Percentiles rank a stretch among this genome's conserved stretches.
phyloP scores from a whole-genome alignment of 1,284 basidiomycete species.

The Trichosporon sp. region DNA sequence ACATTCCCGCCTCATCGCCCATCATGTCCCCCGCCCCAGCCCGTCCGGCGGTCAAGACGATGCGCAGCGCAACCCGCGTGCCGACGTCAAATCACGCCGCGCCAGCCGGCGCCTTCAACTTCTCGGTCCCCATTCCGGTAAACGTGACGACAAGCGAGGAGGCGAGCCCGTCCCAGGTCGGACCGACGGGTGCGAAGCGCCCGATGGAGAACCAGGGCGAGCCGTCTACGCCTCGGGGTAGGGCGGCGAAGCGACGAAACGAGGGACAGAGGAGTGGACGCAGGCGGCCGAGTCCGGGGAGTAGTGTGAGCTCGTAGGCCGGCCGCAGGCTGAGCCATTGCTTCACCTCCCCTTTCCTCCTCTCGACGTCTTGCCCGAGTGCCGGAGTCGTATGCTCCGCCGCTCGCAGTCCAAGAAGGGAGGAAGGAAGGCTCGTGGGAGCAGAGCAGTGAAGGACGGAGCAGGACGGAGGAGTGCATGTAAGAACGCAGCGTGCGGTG shows the following conservation, averaged over 20 bases:
- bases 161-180: conserved; percentile 25
- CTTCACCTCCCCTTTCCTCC: too few species aligned
- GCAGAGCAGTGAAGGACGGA: background rate
- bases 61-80: conserved; percentile 3
- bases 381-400: too few species aligned
- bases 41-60: background rate
- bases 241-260: conserved; percentile 28
- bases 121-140: conserved; percentile 27
- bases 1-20: background rate
- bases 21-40: background rate
- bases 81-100: background rate
- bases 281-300: conserved; percentile 6
- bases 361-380: too few species aligned
- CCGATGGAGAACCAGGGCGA: conserved; percentile 31
- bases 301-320: background rate
- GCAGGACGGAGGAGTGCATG: background rate
- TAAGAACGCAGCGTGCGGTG: background rate
- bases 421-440: too few species aligned
- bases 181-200: conserved; percentile 28
- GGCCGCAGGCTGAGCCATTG: too few species aligned
- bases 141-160: conserved; percentile 19
- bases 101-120: conserved; percentile 27
- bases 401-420: too few species aligned
- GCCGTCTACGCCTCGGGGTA: conserved; percentile 27
- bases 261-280: conserved; percentile 21